A percentile compares a stretch with the other conserved stretches of the same genome.
Conservation (phyloP, 805 yeast species). For the Kluyveromyces siamensis region DNA sequence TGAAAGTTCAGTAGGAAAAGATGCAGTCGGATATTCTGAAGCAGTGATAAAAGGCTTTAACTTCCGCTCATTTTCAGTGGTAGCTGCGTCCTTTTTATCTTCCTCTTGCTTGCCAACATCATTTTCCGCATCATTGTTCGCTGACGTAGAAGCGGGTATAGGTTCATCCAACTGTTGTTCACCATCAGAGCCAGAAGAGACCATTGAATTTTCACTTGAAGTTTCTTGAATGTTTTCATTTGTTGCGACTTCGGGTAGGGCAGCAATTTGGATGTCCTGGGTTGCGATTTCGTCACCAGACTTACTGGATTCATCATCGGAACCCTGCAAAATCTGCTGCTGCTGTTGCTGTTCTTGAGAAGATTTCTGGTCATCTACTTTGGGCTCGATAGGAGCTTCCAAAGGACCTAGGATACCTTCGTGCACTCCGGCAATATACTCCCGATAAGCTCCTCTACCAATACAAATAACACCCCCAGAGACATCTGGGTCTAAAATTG, state of each 20-base stretch:
- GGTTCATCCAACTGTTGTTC: not conserved
- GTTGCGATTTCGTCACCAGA: not conserved
- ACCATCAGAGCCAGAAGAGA: not conserved
- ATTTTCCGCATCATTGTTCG: not conserved
- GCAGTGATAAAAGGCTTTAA: conserved; percentile 57
- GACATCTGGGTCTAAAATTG: conserved; percentile 35
- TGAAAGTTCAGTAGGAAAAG: conserved; percentile 54
- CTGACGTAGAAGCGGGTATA: not conserved
- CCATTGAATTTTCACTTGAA: not conserved
- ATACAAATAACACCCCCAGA: conserved; percentile 86
- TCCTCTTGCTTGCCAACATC: conserved; percentile 9
- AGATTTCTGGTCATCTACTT: conserved; percentile 6
- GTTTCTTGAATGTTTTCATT: not conserved
- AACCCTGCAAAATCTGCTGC: not conserved
- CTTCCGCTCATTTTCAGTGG: conserved; percentile 22
- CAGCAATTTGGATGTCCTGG: not conserved
- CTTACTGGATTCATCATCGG: not conserved
- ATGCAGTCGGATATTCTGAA: conserved; percentile 44
- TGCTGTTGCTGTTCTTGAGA: not conserved
- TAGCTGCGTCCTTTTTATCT: conserved; percentile 8
- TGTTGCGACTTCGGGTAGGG: not conserved
- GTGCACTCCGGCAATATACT: conserved; percentile 80
- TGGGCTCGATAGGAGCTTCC: conserved; percentile 36
- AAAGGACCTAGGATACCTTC: conserved; percentile 94
- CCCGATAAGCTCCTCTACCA: conserved; percentile 95